Conservation (phyloP, 192 early-diverging fungal species). For the Coemansia sp. region DNA sequence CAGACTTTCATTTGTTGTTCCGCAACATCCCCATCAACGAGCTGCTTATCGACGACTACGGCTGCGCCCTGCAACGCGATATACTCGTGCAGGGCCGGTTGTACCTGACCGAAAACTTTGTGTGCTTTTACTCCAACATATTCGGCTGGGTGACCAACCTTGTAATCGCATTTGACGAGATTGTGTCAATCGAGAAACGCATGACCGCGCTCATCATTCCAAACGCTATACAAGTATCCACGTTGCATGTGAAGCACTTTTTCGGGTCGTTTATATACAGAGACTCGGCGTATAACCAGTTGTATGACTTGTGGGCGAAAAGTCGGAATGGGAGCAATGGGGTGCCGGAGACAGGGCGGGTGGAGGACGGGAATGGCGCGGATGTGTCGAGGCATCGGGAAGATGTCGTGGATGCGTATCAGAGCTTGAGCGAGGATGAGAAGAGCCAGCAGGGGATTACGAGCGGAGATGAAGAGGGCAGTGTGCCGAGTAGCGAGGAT, state of each 20-base stretch:
- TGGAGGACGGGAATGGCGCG: conserved; percentile 35
- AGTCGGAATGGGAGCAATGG: conserved; percentile 35
- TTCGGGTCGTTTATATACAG: conserved; percentile 87
- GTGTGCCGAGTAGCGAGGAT: neutral
- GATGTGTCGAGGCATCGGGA: conserved; percentile 37
- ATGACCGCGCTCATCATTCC: conserved; percentile 83
- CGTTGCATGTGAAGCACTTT: conserved; percentile 68
- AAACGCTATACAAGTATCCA: conserved; percentile 84
- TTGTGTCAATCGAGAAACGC: conserved; percentile 81
- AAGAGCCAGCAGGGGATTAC: neutral
- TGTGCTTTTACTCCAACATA: conserved; percentile 87
- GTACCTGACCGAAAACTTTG: conserved; percentile 75
- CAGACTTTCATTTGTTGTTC: conserved; percentile 57
- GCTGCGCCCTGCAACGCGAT: conserved; percentile 86
- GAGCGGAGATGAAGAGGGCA: conserved; percentile 1
- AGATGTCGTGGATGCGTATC: conserved; percentile 35
- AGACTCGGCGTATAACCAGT: conserved; percentile 71
- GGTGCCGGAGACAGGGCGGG: conserved; percentile 45
- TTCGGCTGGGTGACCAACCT: conserved; percentile 87
- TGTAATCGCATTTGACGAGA: conserved; percentile 73
- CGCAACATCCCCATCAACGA: conserved; percentile 57
- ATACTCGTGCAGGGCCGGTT: conserved; percentile 84
- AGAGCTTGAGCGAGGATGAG: conserved; percentile 39
- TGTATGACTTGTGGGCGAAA: conserved; percentile 66
- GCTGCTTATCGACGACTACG: conserved; percentile 64